Percentiles rank a stretch among this genome's conserved stretches.
Evolutionary conservation across 768 basidiomycete species (phyloP).

Genomic region (Suillus subaureus): DNA sequence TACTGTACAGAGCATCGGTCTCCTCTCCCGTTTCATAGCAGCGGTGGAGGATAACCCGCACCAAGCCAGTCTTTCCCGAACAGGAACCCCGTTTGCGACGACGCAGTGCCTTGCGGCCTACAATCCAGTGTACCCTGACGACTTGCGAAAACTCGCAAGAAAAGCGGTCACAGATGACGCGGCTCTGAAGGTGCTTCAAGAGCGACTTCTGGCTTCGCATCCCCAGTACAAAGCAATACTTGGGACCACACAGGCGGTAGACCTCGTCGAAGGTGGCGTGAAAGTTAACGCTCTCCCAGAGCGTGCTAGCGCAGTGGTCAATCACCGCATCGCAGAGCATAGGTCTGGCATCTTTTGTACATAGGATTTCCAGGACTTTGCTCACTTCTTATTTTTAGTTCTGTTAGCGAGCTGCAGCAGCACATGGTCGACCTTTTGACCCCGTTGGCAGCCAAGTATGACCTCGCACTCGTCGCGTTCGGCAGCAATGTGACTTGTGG

Average conservation of each 20-base stretch:
- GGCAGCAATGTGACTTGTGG: conserved; percentile 41
- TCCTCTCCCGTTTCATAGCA: conserved; percentile 66
- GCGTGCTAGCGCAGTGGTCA: conserved; percentile 63
- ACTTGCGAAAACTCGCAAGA: conserved; percentile 48
- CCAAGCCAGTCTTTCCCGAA: conserved; percentile 44
- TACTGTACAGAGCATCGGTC: conserved; percentile 63
- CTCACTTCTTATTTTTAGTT: conserved; percentile 12
- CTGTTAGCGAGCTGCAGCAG: conserved; percentile 21
- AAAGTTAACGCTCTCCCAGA: conserved; percentile 81
- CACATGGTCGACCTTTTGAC: conserved; percentile 32
- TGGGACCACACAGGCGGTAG: conserved; percentile 74
- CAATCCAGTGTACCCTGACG: conserved; percentile 50
- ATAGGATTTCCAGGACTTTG: neutral
- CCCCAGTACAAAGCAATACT: conserved; percentile 46
- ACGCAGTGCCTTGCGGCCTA: conserved; percentile 67
- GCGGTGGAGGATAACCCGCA: conserved; percentile 67
- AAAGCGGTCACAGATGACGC: conserved; percentile 48
- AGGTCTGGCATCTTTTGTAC: conserved; percentile 41
- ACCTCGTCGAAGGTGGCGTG: conserved; percentile 61
- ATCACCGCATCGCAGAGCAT: conserved; percentile 66
- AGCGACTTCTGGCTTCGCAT: conserved; percentile 21
- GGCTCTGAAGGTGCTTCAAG: conserved; percentile 51
- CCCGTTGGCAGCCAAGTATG: conserved; percentile 50
- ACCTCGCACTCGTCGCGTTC: conserved; percentile 61
- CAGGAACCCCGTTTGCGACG: conserved; percentile 11